Evolutionary conservation across 2,329 filamentous ascomycete genomes (phyloP), one percentile per base, ranked within the genome.

Genomic region (Tolypocladium endophyticum): DNA sequence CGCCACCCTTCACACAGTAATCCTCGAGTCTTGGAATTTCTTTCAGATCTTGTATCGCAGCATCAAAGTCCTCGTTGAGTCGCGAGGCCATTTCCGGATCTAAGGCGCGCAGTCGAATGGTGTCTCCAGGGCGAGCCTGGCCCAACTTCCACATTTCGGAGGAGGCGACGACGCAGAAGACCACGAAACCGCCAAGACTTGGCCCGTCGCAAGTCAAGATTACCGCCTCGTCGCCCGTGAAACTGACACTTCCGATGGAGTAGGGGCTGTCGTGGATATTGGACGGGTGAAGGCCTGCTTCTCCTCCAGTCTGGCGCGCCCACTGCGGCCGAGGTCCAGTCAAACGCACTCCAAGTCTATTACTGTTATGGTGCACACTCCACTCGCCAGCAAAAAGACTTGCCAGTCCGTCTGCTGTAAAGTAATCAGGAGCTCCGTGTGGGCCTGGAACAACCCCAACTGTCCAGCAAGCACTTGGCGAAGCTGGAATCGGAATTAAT

Each of bases 131-230:
- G 9, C 69, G 68, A 18, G 74, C 66, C 60, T 76, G 75, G 12
- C 75, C 76, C 30, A 77, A 61, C 63, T 76, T 76, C 73, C 73
- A 77, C 64, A 77, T 65, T 38, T 77, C 74, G 0, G 71, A 71
- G 16, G 70, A 69, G 6, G 70, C 69, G 5, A 78, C 69, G 0
- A 73, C 71, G 25, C 70, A 74, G 33, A 73, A 72, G 0, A 74
- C 72, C 2, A 77, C 67, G 28, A 78, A 76, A 0, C 75, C 75
- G 20, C 75, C 75, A 0, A 77, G 69, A 39, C 73, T 74, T 0
- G 76, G 76, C 0, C 74, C 74, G 61, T 78, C 76, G 8, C 68
- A 69, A 0, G 71, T 66, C 7, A 77, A 64, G 3, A 77, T 68
- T 2, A 77, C 73, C 2, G 73, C 70, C 38, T 74, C 72, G 36